These are phyloP conservation scores for Quercus phellos DNA, from an alignment of 331 rosid genomes.

Conservation along the genomic window DNA sequence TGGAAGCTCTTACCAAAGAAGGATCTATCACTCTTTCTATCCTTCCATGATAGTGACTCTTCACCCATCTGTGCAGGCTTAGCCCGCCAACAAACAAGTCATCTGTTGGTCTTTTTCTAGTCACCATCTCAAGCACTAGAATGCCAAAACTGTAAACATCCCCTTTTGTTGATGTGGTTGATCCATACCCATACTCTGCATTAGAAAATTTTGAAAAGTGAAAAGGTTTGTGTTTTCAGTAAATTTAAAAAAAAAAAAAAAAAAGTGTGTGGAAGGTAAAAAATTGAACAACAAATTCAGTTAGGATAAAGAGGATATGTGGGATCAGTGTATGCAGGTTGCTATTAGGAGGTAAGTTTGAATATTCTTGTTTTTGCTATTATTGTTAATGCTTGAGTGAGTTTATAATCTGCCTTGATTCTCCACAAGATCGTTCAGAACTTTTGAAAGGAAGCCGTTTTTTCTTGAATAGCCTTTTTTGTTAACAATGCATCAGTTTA, in stretches of 20 bases:
- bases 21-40: constrained; percentile 51
- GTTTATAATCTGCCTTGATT: neutral
- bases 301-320: neutral
- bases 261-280: neutral
- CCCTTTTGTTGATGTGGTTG: constrained; percentile 54
- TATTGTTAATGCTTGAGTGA: too few relatives aligned
- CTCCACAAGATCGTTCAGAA: neutral
- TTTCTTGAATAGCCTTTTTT: too few relatives aligned
- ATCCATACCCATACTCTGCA: constrained; percentile 70
- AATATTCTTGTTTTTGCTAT: too few relatives aligned
- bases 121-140: constrained; percentile 69
- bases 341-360: too few relatives aligned
- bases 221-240: neutral
- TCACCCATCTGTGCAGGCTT: constrained; percentile 59
- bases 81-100: constrained; percentile 53
- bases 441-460: too few relatives aligned
- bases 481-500: too few relatives aligned
- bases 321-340: neutral
- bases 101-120: constrained; percentile 60
- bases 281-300: neutral
- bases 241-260: neutral
- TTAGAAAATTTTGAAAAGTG: neutral
- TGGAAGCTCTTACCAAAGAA: constrained; percentile 39
- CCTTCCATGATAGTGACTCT: constrained; percentile 52
- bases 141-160: constrained; percentile 78